Conservation (phyloP, 2,329 filamentous ascomycete species). For the Verticillium albo-atrum region DNA sequence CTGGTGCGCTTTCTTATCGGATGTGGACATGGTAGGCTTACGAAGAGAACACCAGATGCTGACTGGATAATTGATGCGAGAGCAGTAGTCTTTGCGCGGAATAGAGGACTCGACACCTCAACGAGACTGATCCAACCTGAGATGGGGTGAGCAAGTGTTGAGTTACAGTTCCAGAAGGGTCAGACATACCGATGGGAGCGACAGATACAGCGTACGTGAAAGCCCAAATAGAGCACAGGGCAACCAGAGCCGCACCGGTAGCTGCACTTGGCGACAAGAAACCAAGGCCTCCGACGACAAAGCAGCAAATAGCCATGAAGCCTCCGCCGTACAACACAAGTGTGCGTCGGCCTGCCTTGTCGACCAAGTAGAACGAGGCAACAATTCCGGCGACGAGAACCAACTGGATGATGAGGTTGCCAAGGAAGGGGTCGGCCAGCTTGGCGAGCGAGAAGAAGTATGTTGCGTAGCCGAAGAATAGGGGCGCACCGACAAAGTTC, state of each 20-base stretch:
- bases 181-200: slow-evolving; percentile 4
- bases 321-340: slow-evolving; percentile 61
- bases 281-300: slow-evolving; percentile 36
- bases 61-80: slow-evolving; percentile 1
- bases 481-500: slow-evolving; percentile 15
- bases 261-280: slow-evolving; percentile 3
- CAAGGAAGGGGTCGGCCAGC: slow-evolving; percentile 15
- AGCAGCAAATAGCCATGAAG: slow-evolving; percentile 61
- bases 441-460: slow-evolving; percentile 18
- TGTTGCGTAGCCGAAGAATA: slow-evolving; percentile 17
- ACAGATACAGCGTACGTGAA: slow-evolving; percentile 9
- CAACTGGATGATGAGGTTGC: slow-evolving; percentile 11
- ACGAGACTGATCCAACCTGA: slow-evolving; percentile 3
- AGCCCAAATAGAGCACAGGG: slow-evolving; percentile 6
- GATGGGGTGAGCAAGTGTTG: neutral
- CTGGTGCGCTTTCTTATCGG: neutral
- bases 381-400: slow-evolving; percentile 11
- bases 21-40: neutral
- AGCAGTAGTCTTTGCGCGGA: slow-evolving; percentile 1
- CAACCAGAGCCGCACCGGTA: slow-evolving; percentile 8
- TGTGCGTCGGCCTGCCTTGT: slow-evolving; percentile 37
- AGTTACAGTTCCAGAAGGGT: neutral
- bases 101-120: neutral
- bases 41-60: slow-evolving; percentile 4
- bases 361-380: slow-evolving; percentile 12